These are phyloP conservation scores for Xylaria intraflava DNA, from an alignment of 495 filamentous ascomycete species.

Conservation along the genomic window DNA sequence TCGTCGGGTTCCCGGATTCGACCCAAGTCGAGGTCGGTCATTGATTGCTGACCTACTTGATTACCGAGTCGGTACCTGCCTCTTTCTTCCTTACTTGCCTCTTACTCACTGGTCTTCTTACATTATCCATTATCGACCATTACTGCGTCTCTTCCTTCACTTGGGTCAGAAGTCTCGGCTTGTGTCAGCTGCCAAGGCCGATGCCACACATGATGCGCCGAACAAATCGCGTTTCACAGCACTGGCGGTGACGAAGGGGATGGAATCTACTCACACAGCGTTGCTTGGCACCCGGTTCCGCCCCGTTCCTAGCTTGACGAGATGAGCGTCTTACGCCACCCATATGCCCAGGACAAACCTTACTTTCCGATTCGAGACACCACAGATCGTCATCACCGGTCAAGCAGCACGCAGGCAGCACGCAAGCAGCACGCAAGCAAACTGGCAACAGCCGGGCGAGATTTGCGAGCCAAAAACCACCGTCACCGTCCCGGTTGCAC, in stretches of 20 bases:
- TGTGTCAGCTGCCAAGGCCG: slow-evolving; percentile 12
- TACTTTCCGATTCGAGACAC: slow-evolving; percentile 1
- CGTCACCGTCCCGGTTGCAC: neutral
- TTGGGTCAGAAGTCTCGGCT: slow-evolving; percentile 1
- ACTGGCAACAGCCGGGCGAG: neutral
- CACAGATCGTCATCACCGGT: neutral
- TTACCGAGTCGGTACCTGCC: no score
- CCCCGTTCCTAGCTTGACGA: slow-evolving; percentile 1
- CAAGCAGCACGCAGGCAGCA: no score
- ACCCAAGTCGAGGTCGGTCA: no score
- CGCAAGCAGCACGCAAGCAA: no score
- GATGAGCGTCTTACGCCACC: neutral
- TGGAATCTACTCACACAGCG: slow-evolving; percentile 5
- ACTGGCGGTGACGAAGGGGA: slow-evolving; percentile 11
- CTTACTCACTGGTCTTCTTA: neutral
- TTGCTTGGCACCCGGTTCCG: slow-evolving; percentile 8
- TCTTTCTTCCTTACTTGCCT: no score
- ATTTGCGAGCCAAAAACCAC: neutral
- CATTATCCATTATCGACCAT: neutral
- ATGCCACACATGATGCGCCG: slow-evolving; percentile 12
- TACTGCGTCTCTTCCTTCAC: neutral
- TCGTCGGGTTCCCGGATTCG: no score
- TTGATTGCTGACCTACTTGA: no score
- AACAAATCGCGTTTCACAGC: slow-evolving; percentile 11
- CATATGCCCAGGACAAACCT: neutral